Conservation (phyloP, 306 rosid species). For the Myrica gale region DNA sequence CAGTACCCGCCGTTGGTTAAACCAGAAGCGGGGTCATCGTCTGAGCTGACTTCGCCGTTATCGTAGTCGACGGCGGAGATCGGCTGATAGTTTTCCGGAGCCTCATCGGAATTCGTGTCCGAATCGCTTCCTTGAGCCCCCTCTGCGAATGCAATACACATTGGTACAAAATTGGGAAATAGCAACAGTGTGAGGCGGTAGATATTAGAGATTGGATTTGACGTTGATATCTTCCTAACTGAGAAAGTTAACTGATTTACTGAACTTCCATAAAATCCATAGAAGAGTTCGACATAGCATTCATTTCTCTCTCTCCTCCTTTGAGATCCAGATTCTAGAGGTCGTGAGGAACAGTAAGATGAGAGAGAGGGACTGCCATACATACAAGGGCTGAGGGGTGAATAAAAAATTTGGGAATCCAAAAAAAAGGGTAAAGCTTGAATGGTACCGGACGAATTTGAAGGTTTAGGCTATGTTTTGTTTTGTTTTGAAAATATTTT, state of each 20-base stretch:
- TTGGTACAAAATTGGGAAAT: not conserved
- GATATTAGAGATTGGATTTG: not conserved
- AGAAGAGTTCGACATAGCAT: conserved; percentile 38
- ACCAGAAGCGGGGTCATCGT: conserved; percentile 35
- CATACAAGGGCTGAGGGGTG: too few relatives aligned
- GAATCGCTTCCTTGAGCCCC: conserved; percentile 71
- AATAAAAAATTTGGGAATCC: too few relatives aligned
- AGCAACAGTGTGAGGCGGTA: not conserved
- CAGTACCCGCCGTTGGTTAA: conserved; percentile 43
- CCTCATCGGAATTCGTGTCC: conserved; percentile 55
- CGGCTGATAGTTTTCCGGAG: conserved; percentile 66
- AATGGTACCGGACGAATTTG: too few relatives aligned
- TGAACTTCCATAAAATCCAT: conserved; percentile 44
- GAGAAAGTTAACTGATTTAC: not conserved
- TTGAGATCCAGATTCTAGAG: not conserved
- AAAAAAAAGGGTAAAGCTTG: not conserved
- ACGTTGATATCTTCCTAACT: not conserved
- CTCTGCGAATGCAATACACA: conserved; percentile 32
- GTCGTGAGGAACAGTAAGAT: not conserved
- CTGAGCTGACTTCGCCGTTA: conserved; percentile 38
- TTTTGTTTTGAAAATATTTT: too few relatives aligned
- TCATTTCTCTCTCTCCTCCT: conserved; percentile 28
- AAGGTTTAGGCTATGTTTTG: too few relatives aligned
- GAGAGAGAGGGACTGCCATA: not conserved
- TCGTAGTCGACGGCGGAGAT: conserved; percentile 47